These are phyloP conservation scores for Rhodosporidiobolus odoratus DNA, from an alignment of 768 basidiomycete genomes.

Conservation along the genomic window DNA sequence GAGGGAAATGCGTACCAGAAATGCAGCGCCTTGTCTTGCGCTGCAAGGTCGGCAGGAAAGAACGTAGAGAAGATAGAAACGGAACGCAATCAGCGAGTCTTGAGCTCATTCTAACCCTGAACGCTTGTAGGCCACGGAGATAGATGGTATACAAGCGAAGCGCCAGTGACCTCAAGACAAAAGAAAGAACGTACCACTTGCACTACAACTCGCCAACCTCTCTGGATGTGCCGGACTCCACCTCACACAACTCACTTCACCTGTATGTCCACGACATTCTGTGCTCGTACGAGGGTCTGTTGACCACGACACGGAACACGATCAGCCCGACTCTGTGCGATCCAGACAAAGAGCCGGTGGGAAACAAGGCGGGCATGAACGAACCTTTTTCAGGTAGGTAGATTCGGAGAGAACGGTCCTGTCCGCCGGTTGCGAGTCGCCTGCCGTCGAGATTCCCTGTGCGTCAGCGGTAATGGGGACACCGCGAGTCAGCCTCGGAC, in stretches of 20 bases:
- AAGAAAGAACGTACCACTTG: slow-evolving; percentile 8
- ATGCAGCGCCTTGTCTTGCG: slow-evolving; percentile 17
- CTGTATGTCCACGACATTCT: slow-evolving; percentile 29
- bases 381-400: slow-evolving; percentile 37
- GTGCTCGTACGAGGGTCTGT: slow-evolving; percentile 21
- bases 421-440: slow-evolving; percentile 24
- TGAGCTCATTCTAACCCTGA: too few relatives aligned
- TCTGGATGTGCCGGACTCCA: slow-evolving; percentile 36
- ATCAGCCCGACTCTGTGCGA: neutral
- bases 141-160: neutral
- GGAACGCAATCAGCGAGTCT: too few relatives aligned
- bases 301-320: neutral
- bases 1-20: slow-evolving; percentile 29
- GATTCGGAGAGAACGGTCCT: slow-evolving; percentile 27
- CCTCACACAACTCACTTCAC: slow-evolving; percentile 27
- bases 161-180: neutral
- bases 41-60: neutral
- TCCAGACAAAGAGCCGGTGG: neutral
- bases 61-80: too few relatives aligned
- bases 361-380: neutral
- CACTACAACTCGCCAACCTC: slow-evolving; percentile 27
- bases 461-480: too few relatives aligned
- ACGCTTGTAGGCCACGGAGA: too few relatives aligned
- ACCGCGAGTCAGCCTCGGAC: too few relatives aligned
- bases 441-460: slow-evolving; percentile 37